These are phyloP conservation scores for Coemansia sp. DNA, from an alignment of 192 early-diverging fungal species.

Conservation along the genomic window DNA sequence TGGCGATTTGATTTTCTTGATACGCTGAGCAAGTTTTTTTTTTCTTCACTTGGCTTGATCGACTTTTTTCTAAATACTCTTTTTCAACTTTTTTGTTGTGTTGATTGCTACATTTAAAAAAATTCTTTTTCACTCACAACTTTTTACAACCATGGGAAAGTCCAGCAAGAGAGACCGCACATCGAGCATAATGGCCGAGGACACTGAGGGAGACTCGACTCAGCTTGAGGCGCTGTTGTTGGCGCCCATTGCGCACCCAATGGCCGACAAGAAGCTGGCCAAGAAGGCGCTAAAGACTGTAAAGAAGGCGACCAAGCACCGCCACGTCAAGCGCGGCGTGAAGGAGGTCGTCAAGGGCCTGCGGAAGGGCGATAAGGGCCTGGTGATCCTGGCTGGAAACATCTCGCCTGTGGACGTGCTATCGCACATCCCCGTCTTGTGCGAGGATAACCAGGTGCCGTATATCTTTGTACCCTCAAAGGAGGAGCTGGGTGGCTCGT, in stretches of 20 bases:
- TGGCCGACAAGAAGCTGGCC: conserved; percentile 55
- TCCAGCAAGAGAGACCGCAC: conserved; percentile 70
- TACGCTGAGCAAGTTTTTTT: conserved; percentile 14
- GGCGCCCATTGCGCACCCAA: conserved; percentile 55
- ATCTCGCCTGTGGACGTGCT: conserved; percentile 97
- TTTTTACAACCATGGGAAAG: conserved; percentile 77
- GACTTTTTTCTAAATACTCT: background rate
- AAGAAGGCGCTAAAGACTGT: conserved; percentile 58
- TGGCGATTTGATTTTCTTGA: background rate
- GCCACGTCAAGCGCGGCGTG: conserved; percentile 91
- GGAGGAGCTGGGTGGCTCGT: conserved; percentile 92
- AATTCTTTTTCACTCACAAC: background rate
- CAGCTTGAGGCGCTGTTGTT: conserved; percentile 22
- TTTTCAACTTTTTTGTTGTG: conserved; percentile 13
- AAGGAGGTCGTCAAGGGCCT: conserved; percentile 98
- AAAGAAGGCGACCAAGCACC: conserved; percentile 78
- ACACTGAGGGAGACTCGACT: conserved; percentile 42
- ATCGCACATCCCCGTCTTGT: conserved; percentile 95
- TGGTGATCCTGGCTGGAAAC: conserved; percentile 96
- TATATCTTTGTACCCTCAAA: conserved; percentile 97
- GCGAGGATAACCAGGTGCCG: conserved; percentile 94
- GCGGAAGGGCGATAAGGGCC: conserved; percentile 92
- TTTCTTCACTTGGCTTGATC: conserved; percentile 4
- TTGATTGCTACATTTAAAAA: conserved; percentile 10
- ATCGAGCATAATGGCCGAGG: conserved; percentile 34